Evolutionary conservation across 192 early-diverging fungal genomes (phyloP).

Genomic region (Piromyces sp.): DNA sequence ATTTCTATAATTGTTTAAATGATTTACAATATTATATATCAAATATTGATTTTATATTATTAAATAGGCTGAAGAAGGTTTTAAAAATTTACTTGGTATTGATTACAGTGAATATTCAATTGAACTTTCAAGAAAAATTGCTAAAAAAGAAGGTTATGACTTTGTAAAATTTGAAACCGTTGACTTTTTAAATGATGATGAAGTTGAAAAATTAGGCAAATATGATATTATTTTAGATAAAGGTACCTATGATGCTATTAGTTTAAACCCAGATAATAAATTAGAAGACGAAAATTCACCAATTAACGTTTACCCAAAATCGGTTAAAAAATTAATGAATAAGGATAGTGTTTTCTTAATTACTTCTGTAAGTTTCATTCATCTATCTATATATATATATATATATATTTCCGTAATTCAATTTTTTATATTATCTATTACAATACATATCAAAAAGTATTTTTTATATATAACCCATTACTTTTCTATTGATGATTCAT

Average conservation of each 20-base stretch:
- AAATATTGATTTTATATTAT: no score
- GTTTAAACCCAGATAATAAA: slow-evolving; percentile 31
- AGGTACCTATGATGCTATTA: slow-evolving; percentile 87
- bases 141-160: slow-evolving; percentile 8
- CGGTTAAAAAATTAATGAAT: slow-evolving; percentile 42
- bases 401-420: no score
- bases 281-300: slow-evolving; percentile 8
- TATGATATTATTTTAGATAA: slow-evolving; percentile 69
- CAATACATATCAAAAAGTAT: no score
- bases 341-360: slow-evolving; percentile 60
- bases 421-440: no score
- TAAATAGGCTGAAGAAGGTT: slow-evolving; percentile 33
- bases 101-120: slow-evolving; percentile 73
- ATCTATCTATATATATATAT: no score
- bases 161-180: slow-evolving; percentile 12
- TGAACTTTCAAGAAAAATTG: slow-evolving; percentile 47
- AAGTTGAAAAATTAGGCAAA: slow-evolving; percentile 14
- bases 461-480: no score
- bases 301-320: slow-evolving; percentile 24
- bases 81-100: slow-evolving; percentile 53
- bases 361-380: slow-evolving; percentile 27
- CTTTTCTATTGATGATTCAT: no score
- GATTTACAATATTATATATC: no score
- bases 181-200: slow-evolving; percentile 13
- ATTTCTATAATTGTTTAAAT: no score